Evolutionary conservation across 441 rosid species (phyloP).

Genomic region (Hypseocharis bilobata): DNA sequence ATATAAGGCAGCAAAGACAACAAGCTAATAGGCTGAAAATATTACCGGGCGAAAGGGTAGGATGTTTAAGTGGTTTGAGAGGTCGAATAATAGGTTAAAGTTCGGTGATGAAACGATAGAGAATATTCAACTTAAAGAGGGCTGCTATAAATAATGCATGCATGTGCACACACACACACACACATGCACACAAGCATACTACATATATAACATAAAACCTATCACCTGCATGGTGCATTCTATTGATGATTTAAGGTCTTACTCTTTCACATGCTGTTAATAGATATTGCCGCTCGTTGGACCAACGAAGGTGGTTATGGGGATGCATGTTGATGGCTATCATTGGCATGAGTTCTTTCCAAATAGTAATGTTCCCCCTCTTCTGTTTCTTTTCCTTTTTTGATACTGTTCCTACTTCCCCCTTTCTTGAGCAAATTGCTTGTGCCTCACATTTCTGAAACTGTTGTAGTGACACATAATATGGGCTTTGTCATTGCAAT

Average conservation of each 20-base stretch:
- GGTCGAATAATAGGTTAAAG: too few species aligned
- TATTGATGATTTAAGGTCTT: not conserved
- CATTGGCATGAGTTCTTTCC: constrained; percentile 90
- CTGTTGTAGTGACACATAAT: constrained; percentile 58
- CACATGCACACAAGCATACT: too few species aligned
- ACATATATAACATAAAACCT: too few species aligned
- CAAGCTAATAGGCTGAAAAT: not conserved
- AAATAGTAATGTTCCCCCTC: constrained; percentile 38
- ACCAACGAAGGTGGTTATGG: constrained; percentile 73
- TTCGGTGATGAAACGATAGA: too few species aligned
- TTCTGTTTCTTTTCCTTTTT: constrained; percentile 4
- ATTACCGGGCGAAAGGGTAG: not conserved
- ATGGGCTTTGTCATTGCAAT: constrained; percentile 78
- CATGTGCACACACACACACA: not conserved
- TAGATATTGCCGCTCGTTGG: constrained; percentile 73
- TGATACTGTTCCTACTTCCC: constrained; percentile 5
- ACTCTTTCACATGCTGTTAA: constrained; percentile 19
- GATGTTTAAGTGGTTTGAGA: too few species aligned
- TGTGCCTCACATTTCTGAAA: constrained; percentile 22
- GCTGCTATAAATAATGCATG: not conserved
- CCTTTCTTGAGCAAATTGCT: not conserved
- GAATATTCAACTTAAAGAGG: not conserved
- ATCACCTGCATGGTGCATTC: not conserved
- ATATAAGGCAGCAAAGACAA: not conserved
- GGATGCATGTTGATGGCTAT: constrained; percentile 46